phyloP scores from a whole-genome alignment of 2,329 filamentous ascomycete genomes.

The Diaporthe eres region DNA sequence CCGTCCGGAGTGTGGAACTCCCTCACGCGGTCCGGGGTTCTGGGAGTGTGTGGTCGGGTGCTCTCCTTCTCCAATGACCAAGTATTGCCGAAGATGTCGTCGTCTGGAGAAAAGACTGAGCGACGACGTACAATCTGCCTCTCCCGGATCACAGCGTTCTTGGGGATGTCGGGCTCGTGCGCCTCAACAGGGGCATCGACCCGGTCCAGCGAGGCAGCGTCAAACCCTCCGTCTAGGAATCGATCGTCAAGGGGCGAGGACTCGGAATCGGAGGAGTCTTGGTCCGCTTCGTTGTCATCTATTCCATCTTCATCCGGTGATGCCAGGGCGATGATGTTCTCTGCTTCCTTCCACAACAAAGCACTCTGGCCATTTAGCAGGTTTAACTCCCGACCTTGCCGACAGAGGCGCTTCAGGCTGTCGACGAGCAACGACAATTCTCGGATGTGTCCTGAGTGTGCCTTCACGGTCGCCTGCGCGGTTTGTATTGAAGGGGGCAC shows the following conservation, averaged over 20 bases:
- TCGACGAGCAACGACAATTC: slow-evolving; percentile 87
- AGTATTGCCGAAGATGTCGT: slow-evolving; percentile 74
- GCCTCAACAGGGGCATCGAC: slow-evolving; percentile 59
- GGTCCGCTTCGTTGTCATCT: slow-evolving; percentile 51
- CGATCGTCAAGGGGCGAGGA: slow-evolving; percentile 58
- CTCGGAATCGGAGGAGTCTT: slow-evolving; percentile 56
- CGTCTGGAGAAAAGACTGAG: slow-evolving; percentile 76
- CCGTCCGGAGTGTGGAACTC: slow-evolving; percentile 51
- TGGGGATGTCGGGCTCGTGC: slow-evolving; percentile 60
- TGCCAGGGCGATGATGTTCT: slow-evolving; percentile 89
- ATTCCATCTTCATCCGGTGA: slow-evolving; percentile 74
- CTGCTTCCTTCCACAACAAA: slow-evolving; percentile 82
- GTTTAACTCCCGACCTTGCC: slow-evolving; percentile 77
- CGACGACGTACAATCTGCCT: slow-evolving; percentile 66
- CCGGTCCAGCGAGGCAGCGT: slow-evolving; percentile 59
- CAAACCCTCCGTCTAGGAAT: slow-evolving; percentile 63
- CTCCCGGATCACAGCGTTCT: slow-evolving; percentile 68
- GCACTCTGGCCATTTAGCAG: slow-evolving; percentile 73
- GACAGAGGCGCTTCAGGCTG: slow-evolving; percentile 83
- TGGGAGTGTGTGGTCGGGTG: slow-evolving; percentile 53
- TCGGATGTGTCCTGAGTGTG: slow-evolving; percentile 86
- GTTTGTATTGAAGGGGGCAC: slow-evolving; percentile 86
- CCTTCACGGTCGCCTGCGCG: slow-evolving; percentile 84
- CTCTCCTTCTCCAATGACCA: slow-evolving; percentile 60
- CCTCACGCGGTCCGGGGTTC: slow-evolving; percentile 54